phyloP scores from a whole-genome alignment of 495 filamentous ascomycete species.

The Rhypophila decipiens region DNA sequence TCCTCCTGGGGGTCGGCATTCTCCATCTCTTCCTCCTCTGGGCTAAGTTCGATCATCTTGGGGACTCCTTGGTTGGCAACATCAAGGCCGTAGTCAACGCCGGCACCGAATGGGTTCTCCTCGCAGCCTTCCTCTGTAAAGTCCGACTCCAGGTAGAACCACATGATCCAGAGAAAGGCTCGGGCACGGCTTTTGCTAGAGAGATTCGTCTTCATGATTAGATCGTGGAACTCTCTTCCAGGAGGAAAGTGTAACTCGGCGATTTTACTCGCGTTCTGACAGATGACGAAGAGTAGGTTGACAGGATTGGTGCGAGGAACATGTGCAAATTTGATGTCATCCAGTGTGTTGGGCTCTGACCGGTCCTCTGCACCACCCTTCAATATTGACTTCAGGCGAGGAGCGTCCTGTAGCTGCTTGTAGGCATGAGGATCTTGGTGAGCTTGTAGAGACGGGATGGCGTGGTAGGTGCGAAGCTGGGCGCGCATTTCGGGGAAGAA shows the following conservation, averaged over 20 bases:
- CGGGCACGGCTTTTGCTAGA: constrained; percentile 78
- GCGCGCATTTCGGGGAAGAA: constrained; percentile 99
- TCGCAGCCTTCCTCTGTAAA: constrained; percentile 75
- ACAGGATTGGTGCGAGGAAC: constrained; percentile 92
- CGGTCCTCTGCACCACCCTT: constrained; percentile 94
- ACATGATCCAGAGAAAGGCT: constrained; percentile 97
- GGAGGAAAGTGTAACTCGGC: constrained; percentile 89
- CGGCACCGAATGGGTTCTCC: constrained; percentile 84
- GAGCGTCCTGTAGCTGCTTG: constrained; percentile 96
- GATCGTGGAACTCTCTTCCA: constrained; percentile 85
- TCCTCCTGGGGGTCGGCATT: constrained; percentile 89
- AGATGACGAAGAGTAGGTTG: constrained; percentile 92
- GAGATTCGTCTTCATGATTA: constrained; percentile 82
- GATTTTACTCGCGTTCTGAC: constrained; percentile 82
- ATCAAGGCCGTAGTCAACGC: constrained; percentile 56
- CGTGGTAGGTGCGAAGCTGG: constrained; percentile 94
- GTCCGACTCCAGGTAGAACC: constrained; percentile 98
- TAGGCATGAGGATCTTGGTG: constrained; percentile 92
- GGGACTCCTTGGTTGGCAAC: constrained; percentile 74
- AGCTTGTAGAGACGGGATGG: constrained; percentile 92
- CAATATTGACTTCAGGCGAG: constrained; percentile 90
- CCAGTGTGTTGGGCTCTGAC: constrained; percentile 77
- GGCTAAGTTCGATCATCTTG: constrained; percentile 64
- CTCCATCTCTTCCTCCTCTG: constrained; percentile 70
- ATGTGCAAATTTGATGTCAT: constrained; percentile 61